Base-by-base conservation (phyloP, 176 grass and related monocot genomes). In the Oryza glumipatula region DNA sequence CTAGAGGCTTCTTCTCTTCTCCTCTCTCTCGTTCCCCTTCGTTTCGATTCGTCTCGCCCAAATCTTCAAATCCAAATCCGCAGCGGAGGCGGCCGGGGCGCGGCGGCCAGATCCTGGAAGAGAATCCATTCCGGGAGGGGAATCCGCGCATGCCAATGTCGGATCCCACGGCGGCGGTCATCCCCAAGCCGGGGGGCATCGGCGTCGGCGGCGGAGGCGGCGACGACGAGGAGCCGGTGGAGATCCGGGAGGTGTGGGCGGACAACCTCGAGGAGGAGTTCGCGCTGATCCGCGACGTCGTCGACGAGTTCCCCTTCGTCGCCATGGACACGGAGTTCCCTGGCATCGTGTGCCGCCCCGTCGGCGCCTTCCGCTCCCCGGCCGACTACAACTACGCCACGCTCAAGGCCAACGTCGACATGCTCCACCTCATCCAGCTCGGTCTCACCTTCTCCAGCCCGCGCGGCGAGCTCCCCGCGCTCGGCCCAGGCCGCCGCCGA, bases 271-370 rank as follows among this genome's bases (percentile, higher is more conserved):
- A 92, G 67, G 70, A 84, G 56, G 96, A 98, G 88, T 95, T 98
- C 77, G 86, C 86, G 79, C 93, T 98, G 71, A 98, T 98, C 76
- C 89, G 93, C 15, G 91, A 96, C 77, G 84, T 98, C 69, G 96
- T 98, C 65, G 93, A 98, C 56, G 91, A 96, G 66, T 98, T 89
- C 70, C 89, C 93, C 1, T 98, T 90, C 84, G 96, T 98, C 38
- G 96, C 96, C 12, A 98, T 98, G 96, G 96, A 98, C 86, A 98
- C 96, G 15, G 96, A 98, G 91, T 98, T 98, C 80, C 96, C 96
- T 0, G 96, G 96, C 43, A 89, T 92, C 70, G 96, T 98, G 35
- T 90, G 87, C 83, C 93, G 96, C 49, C 91, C 96, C 44, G 87
- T 95, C 1, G 96, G 96, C 1, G 86, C 89, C 70, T 98, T 91